Evolutionary conservation across 2,329 filamentous ascomycete genomes (phyloP).

Genomic region (Myriosclerotinia scirpicola): DNA sequence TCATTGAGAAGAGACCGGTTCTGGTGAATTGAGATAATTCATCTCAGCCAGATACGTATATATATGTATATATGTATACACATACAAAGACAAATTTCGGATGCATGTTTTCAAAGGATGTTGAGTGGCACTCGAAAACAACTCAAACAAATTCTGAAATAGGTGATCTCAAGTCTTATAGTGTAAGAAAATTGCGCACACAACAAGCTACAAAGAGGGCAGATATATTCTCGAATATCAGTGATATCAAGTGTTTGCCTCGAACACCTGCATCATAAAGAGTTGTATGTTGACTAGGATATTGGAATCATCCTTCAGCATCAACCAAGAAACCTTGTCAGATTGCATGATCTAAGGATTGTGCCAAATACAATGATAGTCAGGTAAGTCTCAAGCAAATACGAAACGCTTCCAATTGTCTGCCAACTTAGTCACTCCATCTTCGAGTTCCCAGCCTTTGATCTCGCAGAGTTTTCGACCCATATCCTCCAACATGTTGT

Average conservation of each 20-base stretch:
- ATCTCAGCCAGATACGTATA: neutral
- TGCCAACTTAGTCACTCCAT: slow-evolving; percentile 67
- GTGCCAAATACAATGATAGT: neutral
- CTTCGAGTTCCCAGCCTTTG: slow-evolving; percentile 73
- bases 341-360: neutral
- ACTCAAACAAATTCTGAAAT: neutral
- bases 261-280: neutral
- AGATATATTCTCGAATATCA: neutral
- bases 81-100: neutral
- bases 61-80: too few relatives aligned
- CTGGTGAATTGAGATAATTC: neutral
- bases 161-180: neutral
- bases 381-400: slow-evolving; percentile 25
- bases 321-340: neutral
- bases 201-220: neutral
- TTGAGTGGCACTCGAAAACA: neutral
- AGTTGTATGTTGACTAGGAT: neutral
- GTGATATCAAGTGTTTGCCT: neutral
- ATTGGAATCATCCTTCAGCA: neutral
- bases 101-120: neutral
- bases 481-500: slow-evolving; percentile 71
- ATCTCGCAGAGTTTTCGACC: slow-evolving; percentile 73
- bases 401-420: slow-evolving; percentile 75
- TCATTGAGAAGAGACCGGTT: neutral
- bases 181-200: neutral